phyloP scores from a whole-genome alignment of 345 rosid species.

The Zanthoxylum bungeanum region DNA sequence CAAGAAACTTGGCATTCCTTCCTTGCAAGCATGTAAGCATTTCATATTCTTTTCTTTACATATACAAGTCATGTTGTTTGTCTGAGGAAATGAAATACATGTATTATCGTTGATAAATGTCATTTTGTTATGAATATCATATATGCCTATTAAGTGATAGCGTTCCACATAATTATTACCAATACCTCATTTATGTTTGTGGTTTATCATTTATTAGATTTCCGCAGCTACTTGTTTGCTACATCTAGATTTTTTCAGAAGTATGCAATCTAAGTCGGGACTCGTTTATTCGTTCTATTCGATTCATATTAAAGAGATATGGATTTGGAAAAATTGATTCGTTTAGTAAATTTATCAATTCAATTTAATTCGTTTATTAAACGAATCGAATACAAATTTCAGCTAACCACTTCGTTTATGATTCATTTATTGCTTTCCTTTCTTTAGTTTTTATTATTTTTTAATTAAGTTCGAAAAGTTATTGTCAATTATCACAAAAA shows the following conservation, averaged over 20 bases:
- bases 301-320: too few species aligned
- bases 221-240: not conserved
- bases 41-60: not conserved
- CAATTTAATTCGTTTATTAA: too few species aligned
- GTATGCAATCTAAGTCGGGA: too few species aligned
- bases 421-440: too few species aligned
- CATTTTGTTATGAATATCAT: not conserved
- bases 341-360: too few species aligned
- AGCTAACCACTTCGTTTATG: too few species aligned
- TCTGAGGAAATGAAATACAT: not conserved
- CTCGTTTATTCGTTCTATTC: too few species aligned
- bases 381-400: too few species aligned
- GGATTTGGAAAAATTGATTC: too few species aligned
- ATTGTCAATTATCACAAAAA: too few species aligned
- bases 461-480: too few species aligned
- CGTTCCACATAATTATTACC: not conserved
- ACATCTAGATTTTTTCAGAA: not conserved
- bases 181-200: not conserved
- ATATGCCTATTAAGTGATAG: not conserved
- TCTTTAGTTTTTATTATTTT: too few species aligned
- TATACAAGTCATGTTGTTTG: not conserved
- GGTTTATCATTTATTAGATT: not conserved
- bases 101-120: not conserved
- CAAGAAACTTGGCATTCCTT: conserved; percentile 83
- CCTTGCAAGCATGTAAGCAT: conserved; percentile 84